Evolutionary conservation across 192 early-diverging fungal species (phyloP).

Genomic region (Lobosporangium transversale): DNA sequence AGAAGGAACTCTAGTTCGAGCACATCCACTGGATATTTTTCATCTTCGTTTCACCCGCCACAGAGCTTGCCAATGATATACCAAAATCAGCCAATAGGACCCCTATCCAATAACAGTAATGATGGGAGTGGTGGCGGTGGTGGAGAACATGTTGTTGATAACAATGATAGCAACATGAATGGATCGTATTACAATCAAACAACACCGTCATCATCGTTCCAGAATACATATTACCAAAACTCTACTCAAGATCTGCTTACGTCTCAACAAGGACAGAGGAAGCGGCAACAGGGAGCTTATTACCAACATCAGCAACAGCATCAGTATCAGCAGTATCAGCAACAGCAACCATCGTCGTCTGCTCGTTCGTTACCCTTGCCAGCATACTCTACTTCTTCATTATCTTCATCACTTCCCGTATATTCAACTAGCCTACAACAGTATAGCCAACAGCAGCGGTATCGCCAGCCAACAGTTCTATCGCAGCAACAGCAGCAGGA

Average conservation of each 20-base stretch:
- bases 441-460: constrained; percentile 5
- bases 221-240: background rate
- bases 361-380: background rate
- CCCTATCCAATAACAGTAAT: background rate
- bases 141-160: background rate
- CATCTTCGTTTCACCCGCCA: constrained; percentile 8
- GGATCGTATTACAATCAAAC: too few species aligned
- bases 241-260: constrained; percentile 2
- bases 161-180: background rate
- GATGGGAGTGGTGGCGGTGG: background rate
- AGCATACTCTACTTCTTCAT: background rate
- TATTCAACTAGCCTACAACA: constrained; percentile 1
- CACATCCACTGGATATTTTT: constrained; percentile 32
- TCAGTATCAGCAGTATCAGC: constrained; percentile 1
- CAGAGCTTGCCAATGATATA: constrained; percentile 10
- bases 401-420: constrained; percentile 10
- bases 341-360: constrained; percentile 9
- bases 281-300: too few species aligned
- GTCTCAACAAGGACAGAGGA: background rate
- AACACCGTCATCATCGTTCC: background rate
- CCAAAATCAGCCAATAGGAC: constrained; percentile 10
- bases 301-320: background rate
- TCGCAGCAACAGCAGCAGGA: constrained; percentile 2
- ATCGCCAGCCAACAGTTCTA: background rate
- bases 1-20: background rate